Percentiles rank a stretch among this genome's conserved stretches.
Conservation (phyloP, 495 filamentous ascomycete genomes). For the Annulohypoxylon stygium region DNA sequence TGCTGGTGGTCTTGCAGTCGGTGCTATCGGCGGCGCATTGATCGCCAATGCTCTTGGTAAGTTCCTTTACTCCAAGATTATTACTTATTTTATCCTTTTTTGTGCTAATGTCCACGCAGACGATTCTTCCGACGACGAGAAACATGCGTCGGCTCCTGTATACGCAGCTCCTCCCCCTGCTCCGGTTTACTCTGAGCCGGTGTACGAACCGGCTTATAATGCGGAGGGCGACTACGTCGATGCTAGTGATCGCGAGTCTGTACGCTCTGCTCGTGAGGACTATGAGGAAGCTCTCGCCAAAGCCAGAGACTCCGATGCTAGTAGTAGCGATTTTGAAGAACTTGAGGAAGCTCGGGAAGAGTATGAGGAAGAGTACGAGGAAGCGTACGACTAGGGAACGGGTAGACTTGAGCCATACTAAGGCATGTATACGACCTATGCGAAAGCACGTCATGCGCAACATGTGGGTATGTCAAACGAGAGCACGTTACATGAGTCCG, state of each 20-base stretch:
- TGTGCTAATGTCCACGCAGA: constrained; percentile 36
- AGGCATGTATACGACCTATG: background rate
- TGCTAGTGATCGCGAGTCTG: constrained; percentile 56
- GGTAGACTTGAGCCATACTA: background rate
- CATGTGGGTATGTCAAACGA: background rate
- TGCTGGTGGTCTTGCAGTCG: constrained; percentile 68
- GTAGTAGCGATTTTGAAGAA: constrained; percentile 59
- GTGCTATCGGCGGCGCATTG: constrained; percentile 68
- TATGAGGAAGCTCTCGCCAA: constrained; percentile 57
- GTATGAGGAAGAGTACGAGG: constrained; percentile 64
- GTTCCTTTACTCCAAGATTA: constrained; percentile 28
- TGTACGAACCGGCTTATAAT: constrained; percentile 50
- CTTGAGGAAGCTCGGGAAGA: constrained; percentile 60
- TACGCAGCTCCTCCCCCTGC: constrained; percentile 42
- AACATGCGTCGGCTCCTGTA: constrained; percentile 41
- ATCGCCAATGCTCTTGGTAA: constrained; percentile 67
- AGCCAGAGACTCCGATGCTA: constrained; percentile 53
- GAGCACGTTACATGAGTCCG: background rate
- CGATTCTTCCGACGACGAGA: constrained; percentile 50
- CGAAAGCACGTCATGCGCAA: background rate
- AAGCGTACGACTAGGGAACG: constrained; percentile 58
- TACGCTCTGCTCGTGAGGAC: constrained; percentile 54
- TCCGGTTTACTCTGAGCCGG: constrained; percentile 31
- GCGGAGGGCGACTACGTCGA: constrained; percentile 56
- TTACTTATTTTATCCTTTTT: background rate